These are phyloP conservation scores for Stephanodiscus minutulus DNA, from an alignment of 108 stramenopile species.

Conservation along the genomic window DNA sequence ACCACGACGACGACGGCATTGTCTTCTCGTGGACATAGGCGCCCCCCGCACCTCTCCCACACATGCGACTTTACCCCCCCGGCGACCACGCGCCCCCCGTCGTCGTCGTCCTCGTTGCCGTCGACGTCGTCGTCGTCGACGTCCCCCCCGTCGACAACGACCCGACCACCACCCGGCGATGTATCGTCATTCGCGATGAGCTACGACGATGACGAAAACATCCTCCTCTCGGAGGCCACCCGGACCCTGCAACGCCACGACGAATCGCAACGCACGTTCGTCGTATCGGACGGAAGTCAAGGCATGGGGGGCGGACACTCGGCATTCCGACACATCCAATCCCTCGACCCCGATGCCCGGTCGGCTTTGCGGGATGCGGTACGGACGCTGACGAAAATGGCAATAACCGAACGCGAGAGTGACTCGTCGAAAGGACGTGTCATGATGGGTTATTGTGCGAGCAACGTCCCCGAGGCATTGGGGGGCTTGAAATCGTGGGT, in stretches of 20 bases:
- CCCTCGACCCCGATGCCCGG: constrained; percentile 15
- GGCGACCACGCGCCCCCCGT: not conserved
- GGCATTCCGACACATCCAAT: constrained; percentile 38
- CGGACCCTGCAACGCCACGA: constrained; percentile 31
- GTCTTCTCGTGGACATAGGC: not conserved
- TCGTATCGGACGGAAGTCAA: constrained; percentile 25
- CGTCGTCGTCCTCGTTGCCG: not conserved
- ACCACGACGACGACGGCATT: not conserved
- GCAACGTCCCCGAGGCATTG: constrained; percentile 71
- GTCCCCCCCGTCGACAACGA: not conserved
- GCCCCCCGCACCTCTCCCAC: too few relatives aligned
- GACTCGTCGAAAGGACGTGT: constrained; percentile 65
- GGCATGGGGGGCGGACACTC: constrained; percentile 44
- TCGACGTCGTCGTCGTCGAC: not conserved
- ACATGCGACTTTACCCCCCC: too few relatives aligned
- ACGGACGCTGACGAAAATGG: too few relatives aligned
- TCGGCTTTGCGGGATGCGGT: constrained; percentile 25
- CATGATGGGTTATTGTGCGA: constrained; percentile 83
- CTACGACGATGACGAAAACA: not conserved
- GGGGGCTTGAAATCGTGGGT: constrained; percentile 77
- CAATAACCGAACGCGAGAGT: too few relatives aligned
- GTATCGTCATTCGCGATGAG: too few relatives aligned
- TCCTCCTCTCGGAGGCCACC: constrained; percentile 26
- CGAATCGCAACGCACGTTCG: constrained; percentile 31
- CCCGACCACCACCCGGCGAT: too few relatives aligned